Conservation (phyloP, 1,139 yeast species). For the Lodderomyces margitis region DNA sequence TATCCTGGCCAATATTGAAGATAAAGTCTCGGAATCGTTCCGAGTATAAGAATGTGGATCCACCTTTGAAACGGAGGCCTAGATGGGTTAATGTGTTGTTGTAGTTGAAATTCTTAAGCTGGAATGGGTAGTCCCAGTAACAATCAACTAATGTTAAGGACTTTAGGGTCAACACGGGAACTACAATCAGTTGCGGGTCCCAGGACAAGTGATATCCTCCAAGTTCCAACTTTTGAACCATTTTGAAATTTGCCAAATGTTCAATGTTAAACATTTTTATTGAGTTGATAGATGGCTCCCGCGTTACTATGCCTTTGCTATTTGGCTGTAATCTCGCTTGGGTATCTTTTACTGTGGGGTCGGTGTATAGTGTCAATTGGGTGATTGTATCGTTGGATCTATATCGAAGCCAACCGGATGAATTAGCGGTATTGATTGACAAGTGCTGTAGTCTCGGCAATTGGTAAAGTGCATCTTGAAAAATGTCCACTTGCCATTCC, state of each 20-base stretch:
- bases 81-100: conserved; percentile 10
- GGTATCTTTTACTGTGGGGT: conserved; percentile 19
- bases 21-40: conserved; percentile 3
- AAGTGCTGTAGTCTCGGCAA: conserved; percentile 25
- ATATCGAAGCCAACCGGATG: conserved; percentile 45
- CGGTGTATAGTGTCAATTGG: conserved; percentile 28
- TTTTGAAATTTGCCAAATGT: conserved; percentile 28
- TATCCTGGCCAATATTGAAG: not conserved
- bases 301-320: conserved; percentile 12
- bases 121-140: conserved; percentile 47
- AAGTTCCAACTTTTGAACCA: conserved; percentile 23
- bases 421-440: conserved; percentile 32
- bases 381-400: conserved; percentile 20
- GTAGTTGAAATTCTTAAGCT: conserved; percentile 32
- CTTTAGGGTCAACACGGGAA: conserved; percentile 11
- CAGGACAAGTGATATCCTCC: conserved; percentile 35
- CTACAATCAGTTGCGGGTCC: conserved; percentile 16
- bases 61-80: not conserved
- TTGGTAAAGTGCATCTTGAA: conserved; percentile 19
- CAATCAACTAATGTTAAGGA: conserved; percentile 31
- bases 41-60: not conserved
- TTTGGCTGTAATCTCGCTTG: conserved; percentile 20
- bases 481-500: conserved; percentile 41
- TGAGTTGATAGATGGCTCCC: conserved; percentile 1
- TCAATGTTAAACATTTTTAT: conserved; percentile 29